Evolutionary conservation across 768 basidiomycete genomes (phyloP), one percentile per base, ranked within the genome.

Genomic region (Leccinum variicolor): DNA sequence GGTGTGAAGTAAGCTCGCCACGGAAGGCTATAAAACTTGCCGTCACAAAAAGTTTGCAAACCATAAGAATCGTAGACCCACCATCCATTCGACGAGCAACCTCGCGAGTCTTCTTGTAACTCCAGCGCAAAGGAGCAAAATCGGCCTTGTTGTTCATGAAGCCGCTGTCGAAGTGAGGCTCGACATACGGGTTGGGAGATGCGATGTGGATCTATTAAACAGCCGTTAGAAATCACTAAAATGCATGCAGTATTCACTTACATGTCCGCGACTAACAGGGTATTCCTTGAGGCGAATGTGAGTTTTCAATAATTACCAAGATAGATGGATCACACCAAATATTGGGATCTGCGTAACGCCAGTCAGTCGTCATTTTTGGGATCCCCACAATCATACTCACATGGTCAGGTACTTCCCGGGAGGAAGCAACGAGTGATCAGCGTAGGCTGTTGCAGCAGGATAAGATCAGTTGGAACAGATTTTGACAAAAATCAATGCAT

Each of bases 81-180:
- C 83, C 77, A 59, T 88, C 86, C 87, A 88, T 88, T 62, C 86
- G 76, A 62, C 86, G 78, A 23, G 86, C 87, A 25, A 88, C 74
- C 64, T 88, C 86, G 61, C 87, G 82, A 15, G 84, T 85, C 77
- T 83, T 84, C 82, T 88, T 88, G 77, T 88, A 88, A 67, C 84
- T 84, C 87, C 87, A 88, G 34, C 85, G 83, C 62, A 87, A 84
- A 14, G 87, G 87, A 23, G 85, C 85, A 64, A 87, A 86, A 74
- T 88, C 87, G 28, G 86, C 86, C 76, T 86, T 86, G 76, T 87
- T 69, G 75, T 86, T 87, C 86, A 89, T 84, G 81, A 89, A 87
- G n/a, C 87, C 87, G 58, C 79, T 81, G 74, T 89, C 87, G 65
- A 87, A 87, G 73, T 69, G 75, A 4, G 87, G 85, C 62, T 82